Base-by-base conservation (phyloP, 2,329 filamentous ascomycete genomes). In the Hypocreales sp. region DNA sequence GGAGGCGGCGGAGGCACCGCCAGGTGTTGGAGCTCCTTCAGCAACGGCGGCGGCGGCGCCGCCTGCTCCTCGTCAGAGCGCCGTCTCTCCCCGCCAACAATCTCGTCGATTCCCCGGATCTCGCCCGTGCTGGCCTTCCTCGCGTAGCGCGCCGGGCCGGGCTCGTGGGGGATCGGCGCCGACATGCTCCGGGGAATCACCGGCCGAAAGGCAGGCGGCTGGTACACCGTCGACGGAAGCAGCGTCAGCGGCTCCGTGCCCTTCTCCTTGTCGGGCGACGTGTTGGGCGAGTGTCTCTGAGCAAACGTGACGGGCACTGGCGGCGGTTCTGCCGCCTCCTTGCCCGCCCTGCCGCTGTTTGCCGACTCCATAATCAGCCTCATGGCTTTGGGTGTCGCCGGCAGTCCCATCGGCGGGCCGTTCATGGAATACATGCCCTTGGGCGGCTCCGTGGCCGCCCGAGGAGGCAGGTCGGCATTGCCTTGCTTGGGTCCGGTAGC, bases 341-440 rank as follows among this genome's bases (percentile, higher is more conserved):
- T 46, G 31, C 37, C 47, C 16, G 31, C 34, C 23, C 31, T 63
- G 56, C 31, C 40, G 55, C 56, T 22, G 24, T 62, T 56, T 31
- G 74, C 66, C 3, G 61, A 53, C 37, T 71, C 67, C 39, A 87
- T 73, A 23, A 81, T 72, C 2, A 92, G 72, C 13, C 79, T 72
- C 84, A 94, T 92, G 1, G 84, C 84, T 55, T 82, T 76, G 17
- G 87, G 86, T 1, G 86, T 94, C 3, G 84, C 82, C 10, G 87
- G 84, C n/a, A 93, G 65, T 1, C 84, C 86, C 27, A 87, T 66
- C 5, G 68, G 64, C 2, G 66, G 59, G 1, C 62, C 63, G 3
- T 44, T 53, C 11, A 47, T 39, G 19, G 59, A 58, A 34, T 62
- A 64, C 47, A 67, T 65, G 45, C 56, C 61, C 34, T 53, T 53